These are phyloP conservation scores for Paramecium sexaurelia DNA, from an alignment of 73 alveolate species.

Conservation along the genomic window DNA sequence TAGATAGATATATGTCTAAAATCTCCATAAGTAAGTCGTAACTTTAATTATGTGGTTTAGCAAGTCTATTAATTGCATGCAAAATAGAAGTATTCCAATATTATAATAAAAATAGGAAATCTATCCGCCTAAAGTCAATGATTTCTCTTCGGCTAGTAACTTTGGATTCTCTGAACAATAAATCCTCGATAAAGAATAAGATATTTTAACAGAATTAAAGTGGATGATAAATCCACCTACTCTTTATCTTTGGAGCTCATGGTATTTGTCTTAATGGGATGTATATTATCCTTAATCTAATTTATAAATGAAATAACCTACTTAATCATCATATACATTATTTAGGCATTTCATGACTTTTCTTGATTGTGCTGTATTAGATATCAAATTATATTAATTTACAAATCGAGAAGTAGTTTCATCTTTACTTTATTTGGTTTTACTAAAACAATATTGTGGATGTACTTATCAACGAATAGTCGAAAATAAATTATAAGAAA, in stretches of 20 bases:
- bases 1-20: conserved; percentile 83
- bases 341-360: conserved; percentile 64
- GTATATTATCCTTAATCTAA: not conserved
- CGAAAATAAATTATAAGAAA: not conserved
- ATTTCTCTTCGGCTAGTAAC: conserved; percentile 78
- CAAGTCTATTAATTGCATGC: conserved; percentile 87
- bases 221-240: conserved; percentile 68
- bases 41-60: conserved; percentile 88
- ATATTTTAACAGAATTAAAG: conserved; percentile 27
- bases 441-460: conserved; percentile 34
- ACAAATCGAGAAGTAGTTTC: conserved; percentile 32
- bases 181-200: conserved; percentile 58
- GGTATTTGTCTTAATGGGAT: conserved; percentile 72
- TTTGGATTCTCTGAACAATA: conserved; percentile 72
- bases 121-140: conserved; percentile 77
- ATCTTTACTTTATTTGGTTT: conserved; percentile 31
- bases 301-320: conserved; percentile 60
- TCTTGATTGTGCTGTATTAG: conserved; percentile 61
- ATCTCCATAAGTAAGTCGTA: conserved; percentile 72
- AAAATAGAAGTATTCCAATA: conserved; percentile 84
- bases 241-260: conserved; percentile 59
- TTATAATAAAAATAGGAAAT: conserved; percentile 69
- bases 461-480: conserved; percentile 11
- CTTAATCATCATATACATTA: conserved; percentile 57
- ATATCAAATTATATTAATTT: conserved; percentile 8